Evolutionary conservation across 1,284 basidiomycete species (phyloP), one percentile per base, ranked within the genome.

Genomic region (Cutaneotrichosporon daszewskae): DNA sequence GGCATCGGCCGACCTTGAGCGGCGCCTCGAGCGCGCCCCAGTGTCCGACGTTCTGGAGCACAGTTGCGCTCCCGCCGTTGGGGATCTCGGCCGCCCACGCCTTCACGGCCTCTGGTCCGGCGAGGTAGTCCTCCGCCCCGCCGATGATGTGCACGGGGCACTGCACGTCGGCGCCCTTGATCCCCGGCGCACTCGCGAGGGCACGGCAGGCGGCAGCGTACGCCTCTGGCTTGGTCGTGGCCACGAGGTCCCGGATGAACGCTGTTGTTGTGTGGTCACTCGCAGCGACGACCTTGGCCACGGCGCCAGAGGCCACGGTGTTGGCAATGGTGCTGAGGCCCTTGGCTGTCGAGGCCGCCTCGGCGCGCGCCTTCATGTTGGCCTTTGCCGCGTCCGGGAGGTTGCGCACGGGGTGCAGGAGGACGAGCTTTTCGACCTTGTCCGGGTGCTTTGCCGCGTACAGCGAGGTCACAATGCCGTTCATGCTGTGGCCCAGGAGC

Each of bases 401-500:
- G 43, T 54, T 54, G 32, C 58, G 55, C 3, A 58, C 57, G 1
- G 59, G 57, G 40, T 57, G 55, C 11, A 59, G 51, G 24, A 61
- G 54, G 18, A 61, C 40, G 31, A 61, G 57, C 40, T 55, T 49
- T 23, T 57, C 54, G 32, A 59, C 50, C 17, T 39, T 24, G n/a
- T 47, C 41, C 3, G 55, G 50, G 37, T 55, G 37, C 37, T 52
- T 33, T 32, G 53, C 49, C 9, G 57, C 47, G 16, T 56, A 55
- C 3, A 58, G 35, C 11, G 55, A 58, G 0, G 46, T 52, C 16
- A 61, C 53, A 13, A 60, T 57, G 3, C 55, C 60, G 18, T 55
- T 57, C 54, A 63, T 57, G n/a, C 59, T 60, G 51, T 63, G 60
- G 6, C 45, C 60, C 16, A 55, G 28, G 12, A 63, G 43, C n/a